These are phyloP conservation scores for Zygoascus hellenicus DNA, from an alignment of 1,139 yeast genomes.

Conservation along the genomic window DNA sequence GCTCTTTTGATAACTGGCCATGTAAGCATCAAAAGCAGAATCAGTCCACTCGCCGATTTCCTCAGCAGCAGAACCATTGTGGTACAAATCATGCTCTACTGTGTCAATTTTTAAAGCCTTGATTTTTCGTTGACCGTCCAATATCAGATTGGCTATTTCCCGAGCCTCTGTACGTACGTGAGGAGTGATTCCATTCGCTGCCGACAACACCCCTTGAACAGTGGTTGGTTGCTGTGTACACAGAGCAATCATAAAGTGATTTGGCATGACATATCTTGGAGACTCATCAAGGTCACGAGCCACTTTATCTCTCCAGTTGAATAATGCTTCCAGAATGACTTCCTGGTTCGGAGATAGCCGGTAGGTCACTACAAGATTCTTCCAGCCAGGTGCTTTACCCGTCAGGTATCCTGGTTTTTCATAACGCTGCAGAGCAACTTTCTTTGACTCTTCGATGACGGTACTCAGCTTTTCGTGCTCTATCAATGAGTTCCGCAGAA, in stretches of 20 bases:
- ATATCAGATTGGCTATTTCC: constrained; percentile 52
- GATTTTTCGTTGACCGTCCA: background rate
- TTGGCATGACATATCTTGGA: constrained; percentile 75
- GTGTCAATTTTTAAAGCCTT: constrained; percentile 5
- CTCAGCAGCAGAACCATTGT: too few species aligned
- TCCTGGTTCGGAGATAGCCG: constrained; percentile 54
- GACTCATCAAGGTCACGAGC: constrained; percentile 84
- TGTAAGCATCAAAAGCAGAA: constrained; percentile 16
- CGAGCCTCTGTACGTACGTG: constrained; percentile 53
- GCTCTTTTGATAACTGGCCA: constrained; percentile 17
- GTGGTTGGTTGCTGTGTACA: constrained; percentile 55
- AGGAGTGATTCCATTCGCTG: constrained; percentile 47
- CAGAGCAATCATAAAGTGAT: constrained; percentile 63
- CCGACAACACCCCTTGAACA: constrained; percentile 50
- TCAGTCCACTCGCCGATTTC: too few species aligned
- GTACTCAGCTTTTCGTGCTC: constrained; percentile 46
- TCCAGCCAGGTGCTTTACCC: constrained; percentile 25
- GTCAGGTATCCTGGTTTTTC: constrained; percentile 43
- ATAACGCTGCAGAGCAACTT: constrained; percentile 75
- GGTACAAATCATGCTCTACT: too few species aligned
- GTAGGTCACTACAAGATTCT: constrained; percentile 52
- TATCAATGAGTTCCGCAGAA: constrained; percentile 58
- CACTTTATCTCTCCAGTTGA: constrained; percentile 72
- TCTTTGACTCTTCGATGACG: constrained; percentile 73
- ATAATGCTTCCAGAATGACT: constrained; percentile 55